phyloP scores from a whole-genome alignment of 2,329 filamentous ascomycete genomes.

The Cercospora citrullina region DNA sequence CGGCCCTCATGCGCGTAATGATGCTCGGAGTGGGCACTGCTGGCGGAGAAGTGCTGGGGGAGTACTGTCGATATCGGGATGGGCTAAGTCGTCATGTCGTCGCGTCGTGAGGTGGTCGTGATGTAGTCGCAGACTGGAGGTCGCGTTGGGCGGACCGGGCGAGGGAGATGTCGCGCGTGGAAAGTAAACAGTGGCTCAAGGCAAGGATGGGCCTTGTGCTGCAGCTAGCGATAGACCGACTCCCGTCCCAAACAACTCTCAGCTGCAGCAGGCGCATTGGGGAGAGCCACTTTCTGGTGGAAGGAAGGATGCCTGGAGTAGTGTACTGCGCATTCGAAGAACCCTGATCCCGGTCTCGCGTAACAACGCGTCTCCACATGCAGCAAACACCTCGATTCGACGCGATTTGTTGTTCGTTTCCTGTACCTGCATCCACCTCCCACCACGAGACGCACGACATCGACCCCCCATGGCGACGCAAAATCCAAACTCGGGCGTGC shows the following conservation, averaged over 20 bases:
- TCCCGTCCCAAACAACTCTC: background rate
- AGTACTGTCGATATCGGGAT: conserved; percentile 13
- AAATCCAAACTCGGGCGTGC: conserved; percentile 40
- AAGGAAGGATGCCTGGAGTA: background rate
- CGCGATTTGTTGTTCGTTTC: background rate
- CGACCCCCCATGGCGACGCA: conserved; percentile 47
- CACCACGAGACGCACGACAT: background rate
- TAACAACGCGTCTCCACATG: background rate
- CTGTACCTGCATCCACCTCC: background rate
- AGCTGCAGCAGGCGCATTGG: conserved; percentile 5
- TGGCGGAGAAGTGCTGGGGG: background rate
- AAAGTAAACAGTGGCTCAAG: background rate
- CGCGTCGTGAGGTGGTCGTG: conserved; percentile 19
- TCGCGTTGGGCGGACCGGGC: background rate
- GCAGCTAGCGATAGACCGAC: background rate
- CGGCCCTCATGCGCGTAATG: conserved; percentile 3
- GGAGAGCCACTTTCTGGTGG: background rate
- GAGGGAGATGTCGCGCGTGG: background rate
- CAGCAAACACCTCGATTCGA: conserved; percentile 2
- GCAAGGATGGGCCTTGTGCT: background rate
- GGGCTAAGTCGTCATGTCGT: conserved; percentile 15
- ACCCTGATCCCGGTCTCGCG: conserved; percentile 1
- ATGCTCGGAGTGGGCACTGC: background rate
- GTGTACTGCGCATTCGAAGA: background rate
- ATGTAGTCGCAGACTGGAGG: background rate